Conservation (phyloP, 2,329 filamentous ascomycete species). For the Macroventuria anomochaeta region DNA sequence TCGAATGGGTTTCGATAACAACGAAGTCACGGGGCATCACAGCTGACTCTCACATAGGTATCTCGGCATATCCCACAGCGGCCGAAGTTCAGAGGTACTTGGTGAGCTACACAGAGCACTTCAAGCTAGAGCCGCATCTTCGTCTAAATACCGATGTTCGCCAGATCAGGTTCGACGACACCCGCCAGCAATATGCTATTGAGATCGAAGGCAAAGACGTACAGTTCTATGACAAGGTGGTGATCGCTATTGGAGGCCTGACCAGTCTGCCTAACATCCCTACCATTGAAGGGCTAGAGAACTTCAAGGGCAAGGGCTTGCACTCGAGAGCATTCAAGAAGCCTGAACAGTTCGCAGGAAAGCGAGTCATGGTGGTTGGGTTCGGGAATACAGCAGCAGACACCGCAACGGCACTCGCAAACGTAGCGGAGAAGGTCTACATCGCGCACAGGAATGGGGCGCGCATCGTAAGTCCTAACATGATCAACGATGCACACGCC, state of each 20-base stretch:
- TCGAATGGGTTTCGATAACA: background rate
- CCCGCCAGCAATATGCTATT: constrained; percentile 22
- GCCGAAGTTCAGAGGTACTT: constrained; percentile 32
- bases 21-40: background rate
- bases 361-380: constrained; percentile 33
- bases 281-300: constrained; percentile 22
- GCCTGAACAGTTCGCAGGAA: constrained; percentile 19
- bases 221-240: constrained; percentile 29
- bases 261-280: constrained; percentile 26
- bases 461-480: constrained; percentile 17
- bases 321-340: constrained; percentile 26
- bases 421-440: constrained; percentile 28
- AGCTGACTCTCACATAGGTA: background rate
- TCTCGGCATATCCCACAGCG: constrained; percentile 26
- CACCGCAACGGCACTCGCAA: constrained; percentile 29
- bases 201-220: constrained; percentile 5
- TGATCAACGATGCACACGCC: too few species aligned
- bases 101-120: constrained; percentile 25
- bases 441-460: constrained; percentile 35
- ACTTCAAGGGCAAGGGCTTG: constrained; percentile 22
- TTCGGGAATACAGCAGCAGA: constrained; percentile 38
- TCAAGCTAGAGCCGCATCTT: constrained; percentile 23
- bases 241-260: constrained; percentile 31
- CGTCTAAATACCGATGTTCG: constrained; percentile 21
- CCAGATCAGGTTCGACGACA: constrained; percentile 21